Percentiles rank a stretch among this genome's conserved stretches.
phyloP scores from a whole-genome alignment of 208 protist genomes.

The Zelonia costaricensis region DNA sequence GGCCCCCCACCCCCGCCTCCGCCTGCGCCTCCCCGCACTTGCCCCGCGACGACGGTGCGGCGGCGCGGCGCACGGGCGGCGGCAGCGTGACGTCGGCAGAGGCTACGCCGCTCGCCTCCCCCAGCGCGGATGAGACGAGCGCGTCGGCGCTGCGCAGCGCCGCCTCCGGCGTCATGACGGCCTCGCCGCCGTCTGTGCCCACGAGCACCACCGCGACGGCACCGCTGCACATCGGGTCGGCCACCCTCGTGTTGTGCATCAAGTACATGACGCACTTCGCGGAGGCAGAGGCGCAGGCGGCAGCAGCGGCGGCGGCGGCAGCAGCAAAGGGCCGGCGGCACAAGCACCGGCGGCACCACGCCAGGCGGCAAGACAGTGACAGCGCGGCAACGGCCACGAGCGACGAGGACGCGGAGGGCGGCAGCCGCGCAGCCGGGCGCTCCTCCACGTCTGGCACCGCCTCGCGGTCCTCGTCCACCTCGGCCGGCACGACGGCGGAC shows the following conservation, averaged over 20 bases:
- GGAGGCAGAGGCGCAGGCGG: constrained; percentile 10
- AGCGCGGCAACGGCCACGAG: neutral
- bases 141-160: too few relatives aligned
- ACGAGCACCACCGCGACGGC: too few relatives aligned
- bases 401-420: neutral
- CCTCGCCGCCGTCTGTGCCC: too few relatives aligned
- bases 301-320: constrained; percentile 2
- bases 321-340: neutral
- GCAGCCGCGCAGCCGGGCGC: neutral
- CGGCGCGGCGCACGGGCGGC: neutral
- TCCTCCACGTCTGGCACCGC: neutral
- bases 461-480: neutral
- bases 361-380: constrained; percentile 2
- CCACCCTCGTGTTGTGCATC: constrained; percentile 35
- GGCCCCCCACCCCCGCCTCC: neutral
- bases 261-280: constrained; percentile 48
- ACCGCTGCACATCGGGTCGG: constrained; percentile 12
- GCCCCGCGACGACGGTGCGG: neutral
- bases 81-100: too few relatives aligned
- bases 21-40: neutral
- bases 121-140: too few relatives aligned
- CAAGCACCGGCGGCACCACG: neutral
- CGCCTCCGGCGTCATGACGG: too few relatives aligned
- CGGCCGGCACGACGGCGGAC: neutral
- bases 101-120: too few relatives aligned